Evolutionary conservation across 179 eudicot species (phyloP).

Genomic region (Gypsophila paniculata): DNA sequence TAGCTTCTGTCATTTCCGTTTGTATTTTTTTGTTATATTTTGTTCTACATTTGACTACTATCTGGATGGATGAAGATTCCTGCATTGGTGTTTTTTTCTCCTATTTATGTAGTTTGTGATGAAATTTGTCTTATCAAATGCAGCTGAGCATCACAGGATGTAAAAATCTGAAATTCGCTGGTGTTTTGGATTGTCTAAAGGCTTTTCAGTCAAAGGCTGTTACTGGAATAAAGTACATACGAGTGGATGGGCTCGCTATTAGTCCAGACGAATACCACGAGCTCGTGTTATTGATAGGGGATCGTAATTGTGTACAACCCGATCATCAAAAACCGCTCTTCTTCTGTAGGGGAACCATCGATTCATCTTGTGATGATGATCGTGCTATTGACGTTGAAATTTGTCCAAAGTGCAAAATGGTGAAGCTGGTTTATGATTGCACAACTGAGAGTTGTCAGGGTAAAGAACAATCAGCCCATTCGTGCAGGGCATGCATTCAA

Average conservation of each 20-base stretch:
- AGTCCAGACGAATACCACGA: slow-evolving; percentile 59
- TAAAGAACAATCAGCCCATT: slow-evolving; percentile 30
- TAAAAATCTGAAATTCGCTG: slow-evolving; percentile 56
- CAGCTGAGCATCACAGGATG: slow-evolving; percentile 84
- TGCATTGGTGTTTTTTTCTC: not conserved
- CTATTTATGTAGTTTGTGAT: not conserved
- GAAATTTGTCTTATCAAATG: slow-evolving; percentile 22
- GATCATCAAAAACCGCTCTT: slow-evolving; percentile 46
- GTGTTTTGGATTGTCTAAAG: slow-evolving; percentile 50
- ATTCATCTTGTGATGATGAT: slow-evolving; percentile 53
- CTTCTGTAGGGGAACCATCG: slow-evolving; percentile 37
- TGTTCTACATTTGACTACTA: not conserved
- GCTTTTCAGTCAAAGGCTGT: slow-evolving; percentile 39
- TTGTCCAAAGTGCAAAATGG: slow-evolving; percentile 72
- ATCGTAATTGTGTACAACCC: slow-evolving; percentile 18
- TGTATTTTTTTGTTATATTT: not conserved
- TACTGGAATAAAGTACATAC: slow-evolving; percentile 55
- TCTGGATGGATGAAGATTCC: not conserved
- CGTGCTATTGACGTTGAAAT: slow-evolving; percentile 70
- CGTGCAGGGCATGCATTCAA: slow-evolving; percentile 67
- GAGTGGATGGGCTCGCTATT: slow-evolving; percentile 62
- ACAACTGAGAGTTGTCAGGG: slow-evolving; percentile 57
- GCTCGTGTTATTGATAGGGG: slow-evolving; percentile 48
- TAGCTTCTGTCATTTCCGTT: not conserved
- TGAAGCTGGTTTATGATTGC: slow-evolving; percentile 75